Percentiles rank a stretch among this genome's conserved stretches.
These are phyloP conservation scores for Cryphonectria naterciae DNA, from an alignment of 2,329 filamentous ascomycete species.

Conservation along the genomic window DNA sequence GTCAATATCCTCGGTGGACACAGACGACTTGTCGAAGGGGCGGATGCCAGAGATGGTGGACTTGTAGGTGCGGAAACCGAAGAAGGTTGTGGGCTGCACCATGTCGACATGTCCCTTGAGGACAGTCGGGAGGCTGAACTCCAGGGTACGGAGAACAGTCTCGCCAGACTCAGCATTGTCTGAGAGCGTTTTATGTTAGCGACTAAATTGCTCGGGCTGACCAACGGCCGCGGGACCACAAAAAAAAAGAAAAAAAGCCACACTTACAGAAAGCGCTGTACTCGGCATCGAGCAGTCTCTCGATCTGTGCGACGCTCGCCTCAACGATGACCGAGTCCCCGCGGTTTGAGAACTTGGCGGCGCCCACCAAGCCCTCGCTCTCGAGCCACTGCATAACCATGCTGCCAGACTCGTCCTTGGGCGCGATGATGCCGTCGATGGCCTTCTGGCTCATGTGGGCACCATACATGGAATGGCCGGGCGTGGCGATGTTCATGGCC, in stretches of 20 bases:
- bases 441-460: conserved; percentile 33
- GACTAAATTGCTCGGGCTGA: conserved; percentile 23
- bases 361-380: conserved; percentile 29
- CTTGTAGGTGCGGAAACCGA: conserved; percentile 27
- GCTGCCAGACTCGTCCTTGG: conserved; percentile 29
- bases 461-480: conserved; percentile 33
- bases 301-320: conserved; percentile 40
- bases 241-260: conserved; percentile 35
- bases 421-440: conserved; percentile 33
- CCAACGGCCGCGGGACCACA: conserved; percentile 24
- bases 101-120: conserved; percentile 25
- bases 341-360: conserved; percentile 37
- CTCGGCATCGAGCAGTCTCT: conserved; percentile 41
- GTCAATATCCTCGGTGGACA: neutral
- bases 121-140: conserved; percentile 23
- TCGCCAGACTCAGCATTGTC: conserved; percentile 32
- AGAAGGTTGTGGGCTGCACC: conserved; percentile 30
- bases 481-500: conserved; percentile 32
- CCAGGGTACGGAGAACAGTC: conserved; percentile 26
- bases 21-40: conserved; percentile 9
- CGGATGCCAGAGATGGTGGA: conserved; percentile 17
- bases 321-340: conserved; percentile 47
- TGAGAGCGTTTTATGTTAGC: conserved; percentile 28
- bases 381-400: conserved; percentile 34
- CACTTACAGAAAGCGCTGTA: conserved; percentile 40